phyloP scores from a whole-genome alignment of 352 stramenopile genomes.

The Pythium folliculosum region DNA sequence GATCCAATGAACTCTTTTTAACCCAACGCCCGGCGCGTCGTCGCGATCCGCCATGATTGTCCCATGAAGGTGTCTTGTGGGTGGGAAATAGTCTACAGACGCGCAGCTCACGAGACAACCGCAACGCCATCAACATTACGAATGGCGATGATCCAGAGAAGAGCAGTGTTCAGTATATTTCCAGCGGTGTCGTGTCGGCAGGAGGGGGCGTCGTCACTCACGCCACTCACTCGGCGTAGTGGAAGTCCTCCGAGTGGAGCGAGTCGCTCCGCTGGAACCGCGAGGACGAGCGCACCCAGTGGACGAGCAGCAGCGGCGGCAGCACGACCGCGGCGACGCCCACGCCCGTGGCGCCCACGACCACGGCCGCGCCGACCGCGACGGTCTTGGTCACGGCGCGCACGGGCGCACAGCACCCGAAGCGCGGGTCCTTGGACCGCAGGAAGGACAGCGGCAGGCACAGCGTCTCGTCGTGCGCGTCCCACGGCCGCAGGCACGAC shows the following conservation, averaged over 20 bases:
- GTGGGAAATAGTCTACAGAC: too few relatives aligned
- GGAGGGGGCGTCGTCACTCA: too few relatives aligned
- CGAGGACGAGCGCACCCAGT: constrained; percentile 53
- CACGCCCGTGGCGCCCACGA: constrained; percentile 53
- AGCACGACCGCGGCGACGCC: constrained; percentile 71
- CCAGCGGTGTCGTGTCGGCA: too few relatives aligned
- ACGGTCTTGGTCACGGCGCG: constrained; percentile 73
- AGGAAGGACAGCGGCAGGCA: constrained; percentile 72
- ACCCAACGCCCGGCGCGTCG: neutral
- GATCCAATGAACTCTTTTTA: constrained; percentile 27
- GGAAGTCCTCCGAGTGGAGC: constrained; percentile 38
- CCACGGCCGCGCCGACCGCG: constrained; percentile 49
- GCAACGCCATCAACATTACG: too few relatives aligned
- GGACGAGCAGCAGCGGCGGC: constrained; percentile 63
- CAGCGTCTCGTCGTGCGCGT: constrained; percentile 71
- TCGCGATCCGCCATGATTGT: neutral
- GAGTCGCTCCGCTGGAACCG: constrained; percentile 43
- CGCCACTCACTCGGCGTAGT: constrained; percentile 13
- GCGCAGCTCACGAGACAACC: too few relatives aligned
- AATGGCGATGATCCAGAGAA: too few relatives aligned
- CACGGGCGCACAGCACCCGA: constrained; percentile 62
- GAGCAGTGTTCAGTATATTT: too few relatives aligned
- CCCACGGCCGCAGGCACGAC: constrained; percentile 70
- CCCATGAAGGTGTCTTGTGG: too few relatives aligned
- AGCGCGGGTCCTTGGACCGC: constrained; percentile 65